phyloP scores from a whole-genome alignment of 129 eudicot species.

The Solidago caesia region DNA sequence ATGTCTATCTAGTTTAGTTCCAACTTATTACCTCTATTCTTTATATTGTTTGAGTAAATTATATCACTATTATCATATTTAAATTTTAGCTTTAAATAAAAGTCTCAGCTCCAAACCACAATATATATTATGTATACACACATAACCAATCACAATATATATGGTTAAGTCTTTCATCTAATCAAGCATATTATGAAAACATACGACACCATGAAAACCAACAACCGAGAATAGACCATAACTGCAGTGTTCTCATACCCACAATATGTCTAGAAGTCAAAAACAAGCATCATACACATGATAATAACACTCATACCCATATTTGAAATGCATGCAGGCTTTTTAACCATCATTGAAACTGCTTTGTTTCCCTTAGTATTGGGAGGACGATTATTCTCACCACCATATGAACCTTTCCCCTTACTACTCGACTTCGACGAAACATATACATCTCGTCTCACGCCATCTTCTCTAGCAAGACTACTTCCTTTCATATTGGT shows the following conservation, averaged over 20 bases:
- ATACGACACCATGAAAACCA: not conserved
- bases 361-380: not conserved
- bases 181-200: too few relatives aligned
- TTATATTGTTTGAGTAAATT: too few relatives aligned
- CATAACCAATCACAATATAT: too few relatives aligned
- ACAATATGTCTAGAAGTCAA: not conserved
- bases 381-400: not conserved
- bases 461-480: not conserved
- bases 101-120: too few relatives aligned
- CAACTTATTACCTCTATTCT: too few relatives aligned
- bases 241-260: not conserved
- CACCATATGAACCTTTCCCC: not conserved
- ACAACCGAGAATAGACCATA: not conserved
- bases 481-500: not conserved
- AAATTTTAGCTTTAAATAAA: too few relatives aligned
- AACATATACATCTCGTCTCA: not conserved
- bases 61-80: too few relatives aligned
- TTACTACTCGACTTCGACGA: not conserved
- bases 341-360: not conserved
- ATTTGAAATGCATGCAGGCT: not conserved
- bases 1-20: too few relatives aligned
- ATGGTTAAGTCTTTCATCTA: too few relatives aligned
- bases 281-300: not conserved
- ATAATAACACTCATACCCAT: not conserved
- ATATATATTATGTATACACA: too few relatives aligned